Conservation (phyloP, 345 rosid species). For the Fremontodendron californicum region DNA sequence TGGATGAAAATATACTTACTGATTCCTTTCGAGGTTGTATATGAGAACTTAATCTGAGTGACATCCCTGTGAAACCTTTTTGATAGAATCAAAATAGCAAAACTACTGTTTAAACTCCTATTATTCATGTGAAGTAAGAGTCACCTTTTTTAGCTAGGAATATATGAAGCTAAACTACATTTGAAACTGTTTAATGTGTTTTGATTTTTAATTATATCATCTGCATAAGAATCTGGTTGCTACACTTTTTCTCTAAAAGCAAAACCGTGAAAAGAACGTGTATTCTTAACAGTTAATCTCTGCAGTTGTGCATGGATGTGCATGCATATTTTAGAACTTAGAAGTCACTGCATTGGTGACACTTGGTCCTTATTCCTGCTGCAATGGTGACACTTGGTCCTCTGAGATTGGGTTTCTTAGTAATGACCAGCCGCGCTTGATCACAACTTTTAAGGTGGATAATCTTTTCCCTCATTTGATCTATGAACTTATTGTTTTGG, state of each 20-base stretch:
- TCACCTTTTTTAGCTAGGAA: background rate
- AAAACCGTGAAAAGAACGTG: background rate
- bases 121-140: background rate
- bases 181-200: background rate
- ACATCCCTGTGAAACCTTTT: background rate
- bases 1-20: slow-evolving; percentile 54
- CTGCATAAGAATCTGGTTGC: background rate
- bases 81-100: background rate
- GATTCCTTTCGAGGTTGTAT: slow-evolving; percentile 51
- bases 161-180: background rate
- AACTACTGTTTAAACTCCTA: background rate
- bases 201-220: background rate
- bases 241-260: background rate
- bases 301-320: background rate
- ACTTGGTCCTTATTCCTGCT: slow-evolving; percentile 81
- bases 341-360: too few species aligned
- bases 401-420: slow-evolving; percentile 94
- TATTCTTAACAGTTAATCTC: background rate
- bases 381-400: too few species aligned
- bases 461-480: background rate
- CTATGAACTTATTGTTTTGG: background rate
- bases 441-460: slow-evolving; percentile 82
- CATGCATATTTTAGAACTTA: too few species aligned
- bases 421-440: slow-evolving; percentile 73
- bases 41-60: background rate